Base-by-base conservation (phyloP, 352 stramenopile genomes). In the Thalassiosira hispida region DNA sequence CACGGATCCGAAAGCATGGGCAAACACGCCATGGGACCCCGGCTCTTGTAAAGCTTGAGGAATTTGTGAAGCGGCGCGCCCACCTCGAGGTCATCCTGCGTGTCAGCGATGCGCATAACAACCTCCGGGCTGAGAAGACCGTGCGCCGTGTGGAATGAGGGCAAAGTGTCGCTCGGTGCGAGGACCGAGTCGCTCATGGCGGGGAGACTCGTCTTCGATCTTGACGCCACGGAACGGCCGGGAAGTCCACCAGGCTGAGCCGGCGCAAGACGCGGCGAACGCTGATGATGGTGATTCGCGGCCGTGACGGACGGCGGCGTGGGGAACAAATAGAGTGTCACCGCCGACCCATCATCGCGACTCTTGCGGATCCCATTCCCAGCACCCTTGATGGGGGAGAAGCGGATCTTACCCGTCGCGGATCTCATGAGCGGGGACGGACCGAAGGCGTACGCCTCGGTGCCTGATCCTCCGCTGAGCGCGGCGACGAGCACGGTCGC, bases 11-110 rank as follows among this genome's bases (percentile, higher is more conserved):
- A 86, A 11, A 92, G 57, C 75, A 92, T 85, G 22, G 81, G 70
- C 1, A 90, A 57, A 67, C 86, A 92, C 27, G 86, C 84, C 71
- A 92, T 85, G 2, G 86, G 86, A 20, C 86, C 86, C 12, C 78
- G 46, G 46, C 65, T 51, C 23, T 65, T 62, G 64, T 92, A 92
- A 2, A 70, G 84, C 16, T 81, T 65, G 1, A 92, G 55, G 63
- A 92, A 92, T 25, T 57, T 64, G 12, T 76, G 47, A 0, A 92
- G 27, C 0, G 77, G 70, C 65, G 69, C 64, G 31, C 77, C 62
- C 14, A 57, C 53, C 16, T 77, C 68, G 6, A 79, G 27, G 47
- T 70, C 16, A 38, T 38, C 29, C 14, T 74, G 35, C 7, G 40
- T 25, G 14, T 90, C 74, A 5, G 81, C 78, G 42, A 92, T 79